A percentile compares a stretch with the other conserved stretches of the same genome.
Evolutionary conservation across 108 stramenopile genomes (phyloP).

Genomic region (Cyclotella kingstonii): DNA sequence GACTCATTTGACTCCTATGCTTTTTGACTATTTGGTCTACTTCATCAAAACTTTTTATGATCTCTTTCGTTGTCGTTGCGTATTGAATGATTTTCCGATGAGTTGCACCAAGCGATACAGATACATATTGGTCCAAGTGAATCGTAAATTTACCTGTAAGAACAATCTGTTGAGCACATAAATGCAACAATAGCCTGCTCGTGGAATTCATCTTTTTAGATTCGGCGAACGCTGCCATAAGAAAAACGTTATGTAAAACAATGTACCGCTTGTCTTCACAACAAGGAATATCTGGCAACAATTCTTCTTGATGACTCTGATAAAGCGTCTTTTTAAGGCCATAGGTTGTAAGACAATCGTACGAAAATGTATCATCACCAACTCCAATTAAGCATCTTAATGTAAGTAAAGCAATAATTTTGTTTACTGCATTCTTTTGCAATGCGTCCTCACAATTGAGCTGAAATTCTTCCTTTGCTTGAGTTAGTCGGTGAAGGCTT

Average conservation of each 20-base stretch:
- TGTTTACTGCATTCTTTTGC: slow-evolving; percentile 16
- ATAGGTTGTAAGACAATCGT: slow-evolving; percentile 7
- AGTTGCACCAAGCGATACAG: slow-evolving; percentile 27
- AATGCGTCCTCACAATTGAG: slow-evolving; percentile 30
- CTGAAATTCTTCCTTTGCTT: slow-evolving; percentile 35
- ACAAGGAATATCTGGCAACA: not conserved
- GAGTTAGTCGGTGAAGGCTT: slow-evolving; percentile 30
- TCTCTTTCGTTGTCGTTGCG: slow-evolving; percentile 23
- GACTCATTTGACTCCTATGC: slow-evolving; percentile 2
- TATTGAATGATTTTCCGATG: slow-evolving; percentile 40
- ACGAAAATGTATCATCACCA: slow-evolving; percentile 33
- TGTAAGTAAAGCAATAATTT: slow-evolving; percentile 26
- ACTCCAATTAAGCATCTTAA: slow-evolving; percentile 41
- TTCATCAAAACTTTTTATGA: slow-evolving; percentile 32
- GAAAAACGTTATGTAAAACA: slow-evolving; percentile 18
- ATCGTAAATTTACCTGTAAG: slow-evolving; percentile 17
- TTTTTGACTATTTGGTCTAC: slow-evolving; percentile 25
- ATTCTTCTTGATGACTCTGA: slow-evolving; percentile 11
- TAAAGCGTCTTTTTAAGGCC: slow-evolving; percentile 11
- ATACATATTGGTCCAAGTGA: slow-evolving; percentile 6
- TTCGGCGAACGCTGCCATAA: slow-evolving; percentile 20
- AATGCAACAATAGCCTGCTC: slow-evolving; percentile 14
- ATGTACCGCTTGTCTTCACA: slow-evolving; percentile 1
- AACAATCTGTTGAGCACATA: slow-evolving; percentile 7
- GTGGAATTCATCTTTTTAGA: slow-evolving; percentile 21